Percentiles rank a stretch among this genome's conserved stretches.
phyloP scores from a whole-genome alignment of 2,329 filamentous ascomycete species.

The Colletotrichum tropicale region DNA sequence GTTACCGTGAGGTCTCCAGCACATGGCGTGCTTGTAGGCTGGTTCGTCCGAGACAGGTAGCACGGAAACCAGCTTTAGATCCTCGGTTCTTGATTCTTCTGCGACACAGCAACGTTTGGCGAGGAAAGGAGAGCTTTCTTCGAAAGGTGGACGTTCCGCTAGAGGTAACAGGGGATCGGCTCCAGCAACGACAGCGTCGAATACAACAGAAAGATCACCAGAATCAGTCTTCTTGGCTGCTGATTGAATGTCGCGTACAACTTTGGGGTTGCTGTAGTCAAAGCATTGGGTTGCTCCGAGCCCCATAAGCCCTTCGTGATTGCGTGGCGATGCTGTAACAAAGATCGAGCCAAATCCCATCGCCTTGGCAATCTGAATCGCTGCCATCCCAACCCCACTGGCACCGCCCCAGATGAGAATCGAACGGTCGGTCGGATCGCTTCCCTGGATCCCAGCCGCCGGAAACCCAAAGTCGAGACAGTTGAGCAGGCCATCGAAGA shows the following conservation, averaged over 20 bases:
- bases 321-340: constrained; percentile 31
- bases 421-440: not conserved
- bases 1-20: not conserved
- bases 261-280: constrained; percentile 27
- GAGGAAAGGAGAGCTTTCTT: not conserved
- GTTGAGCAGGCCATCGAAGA: too few relatives aligned
- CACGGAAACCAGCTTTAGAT: not conserved
- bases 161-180: not conserved
- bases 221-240: not conserved
- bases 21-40: not conserved
- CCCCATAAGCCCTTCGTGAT: constrained; percentile 30
- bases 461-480: not conserved
- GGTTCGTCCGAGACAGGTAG: not conserved
- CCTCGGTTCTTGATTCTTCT: not conserved
- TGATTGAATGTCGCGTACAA: not conserved
- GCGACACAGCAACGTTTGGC: not conserved
- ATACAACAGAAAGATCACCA: not conserved
- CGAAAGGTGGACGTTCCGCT: not conserved
- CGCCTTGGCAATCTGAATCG: constrained; percentile 36
- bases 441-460: not conserved
- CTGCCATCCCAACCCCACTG: constrained; percentile 35
- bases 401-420: constrained; percentile 40
- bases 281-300: constrained; percentile 38
- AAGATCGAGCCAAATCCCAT: constrained; percentile 33
- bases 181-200: not conserved